phyloP scores from a whole-genome alignment of 78 protist species.

The Neovahlkampfia damariscottae region DNA sequence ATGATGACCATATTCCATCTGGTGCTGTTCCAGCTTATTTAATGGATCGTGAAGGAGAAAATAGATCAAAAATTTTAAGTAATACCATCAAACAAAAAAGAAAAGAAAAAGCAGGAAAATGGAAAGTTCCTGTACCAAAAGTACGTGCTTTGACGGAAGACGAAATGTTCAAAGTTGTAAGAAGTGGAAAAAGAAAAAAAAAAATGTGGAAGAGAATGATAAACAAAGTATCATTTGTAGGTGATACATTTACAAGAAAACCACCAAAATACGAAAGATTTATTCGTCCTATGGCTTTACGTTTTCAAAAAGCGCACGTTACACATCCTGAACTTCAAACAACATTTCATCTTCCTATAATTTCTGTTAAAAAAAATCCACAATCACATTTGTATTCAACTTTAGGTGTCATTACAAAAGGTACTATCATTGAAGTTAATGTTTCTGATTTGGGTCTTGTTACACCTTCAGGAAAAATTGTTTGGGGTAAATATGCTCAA shows the following conservation, averaged over 20 bases:
- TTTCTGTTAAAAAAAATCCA: conserved; percentile 96
- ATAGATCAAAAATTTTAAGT: conserved; percentile 83
- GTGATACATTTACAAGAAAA: conserved; percentile 95
- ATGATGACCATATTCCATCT: conserved; percentile 54
- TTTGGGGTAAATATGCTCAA: conserved; percentile 88
- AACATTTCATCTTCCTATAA: conserved; percentile 90
- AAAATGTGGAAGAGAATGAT: conserved; percentile 86
- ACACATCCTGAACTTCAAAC: conserved; percentile 98
- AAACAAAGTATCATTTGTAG: conserved; percentile 94
- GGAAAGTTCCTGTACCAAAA: conserved; percentile 96
- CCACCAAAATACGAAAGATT: conserved; percentile 98
- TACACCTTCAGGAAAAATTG: conserved; percentile 83
- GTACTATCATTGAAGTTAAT: conserved; percentile 96
- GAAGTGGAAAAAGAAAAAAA: conserved; percentile 89
- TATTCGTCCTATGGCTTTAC: conserved; percentile 91
- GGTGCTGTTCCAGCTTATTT: conserved; percentile 98
- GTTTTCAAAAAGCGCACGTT: conserved; percentile 88
- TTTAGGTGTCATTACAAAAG: conserved; percentile 98
- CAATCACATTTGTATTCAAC: conserved; percentile 77
- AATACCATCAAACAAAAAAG: conserved; percentile 96
- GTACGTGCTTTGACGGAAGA: conserved; percentile 80
- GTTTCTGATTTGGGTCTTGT: conserved; percentile 96
- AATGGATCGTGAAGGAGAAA: conserved; percentile 84
- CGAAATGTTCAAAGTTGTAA: conserved; percentile 90
- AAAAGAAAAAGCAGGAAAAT: conserved; percentile 98